A percentile compares a stretch with the other conserved stretches of the same genome.
phyloP scores from a whole-genome alignment of 2,329 filamentous ascomycete species.

The Alternaria sp. region DNA sequence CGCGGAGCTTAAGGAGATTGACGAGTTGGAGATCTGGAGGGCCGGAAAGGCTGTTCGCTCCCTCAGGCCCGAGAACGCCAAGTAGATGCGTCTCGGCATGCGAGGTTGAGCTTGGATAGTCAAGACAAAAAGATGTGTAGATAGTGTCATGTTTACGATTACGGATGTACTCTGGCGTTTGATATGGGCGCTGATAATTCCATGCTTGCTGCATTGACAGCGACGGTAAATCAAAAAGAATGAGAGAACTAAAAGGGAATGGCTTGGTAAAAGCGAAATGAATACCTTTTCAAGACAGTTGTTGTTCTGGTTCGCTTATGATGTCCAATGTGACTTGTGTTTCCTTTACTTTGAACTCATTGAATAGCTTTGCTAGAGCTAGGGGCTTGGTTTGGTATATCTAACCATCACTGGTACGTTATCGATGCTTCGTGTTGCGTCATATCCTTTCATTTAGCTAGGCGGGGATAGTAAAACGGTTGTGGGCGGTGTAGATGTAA shows the following conservation, averaged over 20 bases:
- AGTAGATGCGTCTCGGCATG: slow-evolving; percentile 34
- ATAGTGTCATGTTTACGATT: slow-evolving; percentile 35
- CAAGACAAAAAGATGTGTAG: slow-evolving; percentile 29
- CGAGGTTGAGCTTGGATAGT: slow-evolving; percentile 1
- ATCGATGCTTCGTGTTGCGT: too few relatives aligned
- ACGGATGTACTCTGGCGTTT: slow-evolving; percentile 27
- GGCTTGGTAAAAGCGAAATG: slow-evolving; percentile 21
- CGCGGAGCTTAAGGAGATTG: slow-evolving; percentile 98
- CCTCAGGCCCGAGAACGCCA: slow-evolving; percentile 52
- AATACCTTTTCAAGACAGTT: slow-evolving; percentile 21
- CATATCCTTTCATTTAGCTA: too few relatives aligned
- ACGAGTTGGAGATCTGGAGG: slow-evolving; percentile 97
- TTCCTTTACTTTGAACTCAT: too few relatives aligned
- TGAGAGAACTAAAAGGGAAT: slow-evolving; percentile 14
- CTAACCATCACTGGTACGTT: too few relatives aligned
- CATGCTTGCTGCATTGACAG: slow-evolving; percentile 9
- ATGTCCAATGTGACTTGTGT: too few relatives aligned
- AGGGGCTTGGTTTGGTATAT: too few relatives aligned
- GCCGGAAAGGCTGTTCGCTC: slow-evolving; percentile 93
- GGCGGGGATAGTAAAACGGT: too few relatives aligned
- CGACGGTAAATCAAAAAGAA: slow-evolving; percentile 3
- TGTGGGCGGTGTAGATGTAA: too few relatives aligned
- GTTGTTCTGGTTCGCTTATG: too few relatives aligned
- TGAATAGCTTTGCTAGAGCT: too few relatives aligned
- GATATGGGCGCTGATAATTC: background rate